Evolutionary conservation across 1,284 basidiomycete genomes (phyloP), one percentile per base, ranked within the genome.

Genomic region (Rugosomyces carneus): DNA sequence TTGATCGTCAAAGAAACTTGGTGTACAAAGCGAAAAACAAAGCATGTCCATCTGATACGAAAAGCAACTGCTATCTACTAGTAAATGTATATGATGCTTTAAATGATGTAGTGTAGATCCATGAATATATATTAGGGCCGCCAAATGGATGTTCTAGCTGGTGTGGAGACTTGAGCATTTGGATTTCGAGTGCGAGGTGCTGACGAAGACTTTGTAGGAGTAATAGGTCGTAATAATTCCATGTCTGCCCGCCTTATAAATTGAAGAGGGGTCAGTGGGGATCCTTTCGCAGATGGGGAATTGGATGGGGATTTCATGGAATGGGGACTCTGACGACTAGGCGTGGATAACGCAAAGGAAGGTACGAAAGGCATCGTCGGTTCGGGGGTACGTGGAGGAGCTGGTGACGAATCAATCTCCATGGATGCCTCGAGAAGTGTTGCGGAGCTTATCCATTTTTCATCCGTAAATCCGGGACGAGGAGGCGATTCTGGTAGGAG

Each of bases 391-490:
- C 66, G 70, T 40, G 80, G 80, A 20, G 71, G 68, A 18, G 49
- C 59, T 15, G 72, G 71, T 26, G 75, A 72, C 1, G 70, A 60
- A n/a, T 63, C 57, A 15, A 69, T 57, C 51, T 64, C 64, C 48
- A 71, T 69, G 20, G 63, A 56, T 7, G 71, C 67, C 57, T 84
- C 81, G 19, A 81, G 66, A 11, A 90, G 65, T 2, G 80, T 82
- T 1, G 79, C 66, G n/a, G 89, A 85, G 57, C 76, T 89, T 49
- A 91, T 89, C 88, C 88, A 91, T 53, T 78, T 82, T 56, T 88
- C 83, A 52, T 84, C 81, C 52, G 69, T 72, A 3, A 68, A 60
- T 26, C 73, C 73, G 13, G 65, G 57, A 32, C 70, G 68, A 23
- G 73, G 75, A 10, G 82, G 78, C 29, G 81, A 79, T 43, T 82